Base-by-base conservation (phyloP, 208 protist genomes). In the Angomonas deanei region DNA sequence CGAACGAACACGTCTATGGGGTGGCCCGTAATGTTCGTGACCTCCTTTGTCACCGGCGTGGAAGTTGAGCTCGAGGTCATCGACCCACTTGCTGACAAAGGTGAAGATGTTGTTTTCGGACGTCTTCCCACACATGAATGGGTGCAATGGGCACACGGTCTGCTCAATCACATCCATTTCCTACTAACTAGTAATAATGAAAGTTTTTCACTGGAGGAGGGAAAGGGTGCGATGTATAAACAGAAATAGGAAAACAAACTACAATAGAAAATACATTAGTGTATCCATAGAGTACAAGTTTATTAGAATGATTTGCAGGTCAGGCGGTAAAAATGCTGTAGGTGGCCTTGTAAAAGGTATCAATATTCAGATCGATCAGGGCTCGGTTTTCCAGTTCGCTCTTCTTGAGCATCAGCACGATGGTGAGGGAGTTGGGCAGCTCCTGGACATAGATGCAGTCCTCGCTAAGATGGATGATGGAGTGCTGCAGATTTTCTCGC, bases 361-460 rank as follows among this genome's bases (percentile, higher is more conserved):
- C 75, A 46, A 95, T 78, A 65, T 95, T 95, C 56, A 76, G 64
- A 49, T 95, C 86, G 71, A 95, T 95, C 31, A 95, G 72, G 21
- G 70, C 68, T 23, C 75, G 72, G 61, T 86, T 85, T 27, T 78
- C 70, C 59, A 95, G 66, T 36, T 83, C 73, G 15, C 77, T 74
- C n/a, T 84, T 72, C 70, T 91, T 82, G 52, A 89, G 76, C 83
- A 95, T 95, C n/a, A 86, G 49, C 38, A 95, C 86, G 32, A 95
- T 33, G 11, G 89, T 92, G 53, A 95, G 70, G 11, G 80, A 91
- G 68, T 74, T 92, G 10, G 89, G 86, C 27, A 95, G 72, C 64
- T 95, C 84, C 23, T 80, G 78, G 15, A 95, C 82, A 71, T 95
- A 95, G 66, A 95, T 93, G 66, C 74, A 90, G 68, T 92, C 83